Evolutionary conservation across 495 filamentous ascomycete species (phyloP).

Genomic region (Penicillium fimorum): DNA sequence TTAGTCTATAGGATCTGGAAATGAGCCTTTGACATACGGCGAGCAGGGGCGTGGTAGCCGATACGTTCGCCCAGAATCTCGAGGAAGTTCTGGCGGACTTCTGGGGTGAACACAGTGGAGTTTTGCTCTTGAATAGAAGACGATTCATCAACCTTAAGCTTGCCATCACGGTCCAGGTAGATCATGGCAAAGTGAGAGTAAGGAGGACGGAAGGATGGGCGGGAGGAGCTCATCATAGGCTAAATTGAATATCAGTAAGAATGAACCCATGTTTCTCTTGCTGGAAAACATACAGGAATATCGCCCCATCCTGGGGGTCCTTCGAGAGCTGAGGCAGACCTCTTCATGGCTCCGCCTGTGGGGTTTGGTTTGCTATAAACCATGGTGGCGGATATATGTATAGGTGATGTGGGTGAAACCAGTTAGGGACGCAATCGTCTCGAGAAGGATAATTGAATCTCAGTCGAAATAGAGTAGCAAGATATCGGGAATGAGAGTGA

Average conservation of each 20-base stretch:
- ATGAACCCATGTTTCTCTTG: neutral
- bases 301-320: slow-evolving; percentile 37
- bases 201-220: slow-evolving; percentile 32
- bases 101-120: slow-evolving; percentile 36
- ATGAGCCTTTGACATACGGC: slow-evolving; percentile 25
- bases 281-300: slow-evolving; percentile 33
- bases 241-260: slow-evolving; percentile 4
- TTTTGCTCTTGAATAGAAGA: slow-evolving; percentile 37
- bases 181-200: slow-evolving; percentile 44
- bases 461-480: neutral
- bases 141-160: slow-evolving; percentile 39
- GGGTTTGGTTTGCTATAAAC: slow-evolving; percentile 34
- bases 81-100: slow-evolving; percentile 40
- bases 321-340: slow-evolving; percentile 36
- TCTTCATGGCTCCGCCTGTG: slow-evolving; percentile 35
- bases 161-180: slow-evolving; percentile 42
- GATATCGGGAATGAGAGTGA: neutral
- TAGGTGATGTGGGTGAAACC: neutral
- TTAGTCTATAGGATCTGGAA: neutral
- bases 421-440: slow-evolving; percentile 3
- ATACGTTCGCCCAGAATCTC: slow-evolving; percentile 37
- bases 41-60: slow-evolving; percentile 30
- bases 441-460: neutral
- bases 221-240: slow-evolving; percentile 36
- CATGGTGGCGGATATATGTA: slow-evolving; percentile 25